These are phyloP conservation scores for Fusarium subglutinans DNA, from an alignment of 2,329 filamentous ascomycete species.

Conservation along the genomic window DNA sequence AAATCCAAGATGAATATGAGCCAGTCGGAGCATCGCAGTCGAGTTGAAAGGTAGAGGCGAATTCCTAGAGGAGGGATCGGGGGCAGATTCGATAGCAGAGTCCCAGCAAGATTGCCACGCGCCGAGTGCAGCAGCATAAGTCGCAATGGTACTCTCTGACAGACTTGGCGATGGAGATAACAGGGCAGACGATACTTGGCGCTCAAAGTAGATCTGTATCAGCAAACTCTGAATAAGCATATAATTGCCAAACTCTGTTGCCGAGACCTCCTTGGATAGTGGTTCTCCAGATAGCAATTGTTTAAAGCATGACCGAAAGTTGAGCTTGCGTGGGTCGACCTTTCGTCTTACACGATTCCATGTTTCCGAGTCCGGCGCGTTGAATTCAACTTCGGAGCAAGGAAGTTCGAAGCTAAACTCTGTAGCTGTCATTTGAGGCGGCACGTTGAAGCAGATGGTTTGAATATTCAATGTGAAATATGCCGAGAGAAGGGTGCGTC, in stretches of 20 bases:
- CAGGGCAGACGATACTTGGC: slow-evolving; percentile 3
- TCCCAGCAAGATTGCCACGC: background rate
- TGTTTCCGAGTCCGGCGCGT: background rate
- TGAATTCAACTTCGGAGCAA: background rate
- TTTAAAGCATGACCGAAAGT: background rate
- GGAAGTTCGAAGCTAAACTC: background rate
- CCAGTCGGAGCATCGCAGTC: background rate
- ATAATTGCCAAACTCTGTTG: slow-evolving; percentile 25
- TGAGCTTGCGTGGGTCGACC: background rate
- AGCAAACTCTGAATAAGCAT: slow-evolving; percentile 19
- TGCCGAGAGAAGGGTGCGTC: background rate
- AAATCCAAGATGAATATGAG: background rate
- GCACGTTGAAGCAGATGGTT: background rate
- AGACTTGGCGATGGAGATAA: background rate
- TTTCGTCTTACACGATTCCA: background rate
- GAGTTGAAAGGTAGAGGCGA: background rate
- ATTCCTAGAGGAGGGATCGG: background rate
- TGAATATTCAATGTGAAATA: background rate
- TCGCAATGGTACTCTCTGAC: background rate
- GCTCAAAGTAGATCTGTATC: slow-evolving; percentile 18
- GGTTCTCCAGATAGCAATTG: background rate
- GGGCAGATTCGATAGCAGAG: background rate
- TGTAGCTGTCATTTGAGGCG: background rate
- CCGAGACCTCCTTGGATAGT: background rate
- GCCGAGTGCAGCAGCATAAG: background rate